These are phyloP conservation scores for Phaffomyces opuntiae DNA, from an alignment of 805 yeast genomes.

Conservation along the genomic window DNA sequence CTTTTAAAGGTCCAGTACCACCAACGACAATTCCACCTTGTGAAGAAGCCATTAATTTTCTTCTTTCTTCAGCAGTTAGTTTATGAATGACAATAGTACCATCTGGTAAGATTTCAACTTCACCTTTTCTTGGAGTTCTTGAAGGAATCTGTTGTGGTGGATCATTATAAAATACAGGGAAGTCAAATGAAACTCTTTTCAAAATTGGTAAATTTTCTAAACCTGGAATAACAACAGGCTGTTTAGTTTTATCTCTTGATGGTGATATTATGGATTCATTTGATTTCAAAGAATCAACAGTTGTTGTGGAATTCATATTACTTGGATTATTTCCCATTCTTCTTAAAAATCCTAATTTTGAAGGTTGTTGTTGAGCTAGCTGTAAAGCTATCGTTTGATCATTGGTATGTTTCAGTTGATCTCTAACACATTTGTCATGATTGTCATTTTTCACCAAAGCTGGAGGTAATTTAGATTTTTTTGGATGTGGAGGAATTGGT, in stretches of 20 bases:
- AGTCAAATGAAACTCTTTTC: conserved; percentile 69
- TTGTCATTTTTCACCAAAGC: conserved; percentile 29
- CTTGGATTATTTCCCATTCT: neutral
- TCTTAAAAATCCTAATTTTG: conserved; percentile 7
- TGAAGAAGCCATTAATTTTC: conserved; percentile 32
- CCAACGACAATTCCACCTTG: conserved; percentile 76
- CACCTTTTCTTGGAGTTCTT: conserved; percentile 75
- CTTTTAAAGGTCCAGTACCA: conserved; percentile 60
- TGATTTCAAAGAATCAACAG: neutral
- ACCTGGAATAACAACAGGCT: conserved; percentile 29
- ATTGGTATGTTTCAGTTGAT: neutral
- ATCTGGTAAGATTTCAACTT: conserved; percentile 55
- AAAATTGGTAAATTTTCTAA: conserved; percentile 34
- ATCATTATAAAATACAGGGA: conserved; percentile 68
- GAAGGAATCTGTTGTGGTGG: conserved; percentile 96
- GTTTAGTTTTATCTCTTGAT: neutral
- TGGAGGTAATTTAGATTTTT: conserved; percentile 39
- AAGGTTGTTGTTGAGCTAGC: neutral
- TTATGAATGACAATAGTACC: conserved; percentile 51
- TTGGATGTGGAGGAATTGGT: conserved; percentile 47
- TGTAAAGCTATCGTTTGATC: conserved; percentile 2
- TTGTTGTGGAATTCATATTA: neutral
- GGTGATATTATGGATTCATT: neutral
- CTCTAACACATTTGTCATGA: conserved; percentile 4
- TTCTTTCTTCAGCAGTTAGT: conserved; percentile 46